Conservation (phyloP, 2,329 filamentous ascomycete genomes). For the Hymenoscyphus fraxineus region DNA sequence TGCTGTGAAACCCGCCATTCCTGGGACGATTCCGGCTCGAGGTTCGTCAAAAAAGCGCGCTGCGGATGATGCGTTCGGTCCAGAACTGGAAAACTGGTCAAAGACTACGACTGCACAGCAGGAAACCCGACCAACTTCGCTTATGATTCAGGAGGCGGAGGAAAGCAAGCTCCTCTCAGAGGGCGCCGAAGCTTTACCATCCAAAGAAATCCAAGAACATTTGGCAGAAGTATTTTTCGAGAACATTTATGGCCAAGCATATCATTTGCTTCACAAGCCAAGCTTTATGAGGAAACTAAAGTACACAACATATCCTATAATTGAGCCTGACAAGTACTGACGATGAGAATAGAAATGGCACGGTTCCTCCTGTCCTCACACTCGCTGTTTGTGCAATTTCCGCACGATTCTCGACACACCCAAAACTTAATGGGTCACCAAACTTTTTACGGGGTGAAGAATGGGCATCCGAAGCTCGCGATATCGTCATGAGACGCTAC, state of each 20-base stretch:
- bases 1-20: constrained; percentile 74
- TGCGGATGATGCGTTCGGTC: constrained; percentile 82
- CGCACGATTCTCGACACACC: constrained; percentile 90
- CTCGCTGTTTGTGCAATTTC: constrained; percentile 94
- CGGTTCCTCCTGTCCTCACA: constrained; percentile 82
- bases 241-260: constrained; percentile 90
- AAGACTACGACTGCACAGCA: constrained; percentile 50
- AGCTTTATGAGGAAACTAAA: constrained; percentile 88
- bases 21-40: constrained; percentile 47
- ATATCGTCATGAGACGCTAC: constrained; percentile 82
- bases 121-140: constrained; percentile 48
- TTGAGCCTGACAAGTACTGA: constrained; percentile 8
- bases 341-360: constrained; percentile 55
- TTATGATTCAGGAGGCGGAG: constrained; percentile 61
- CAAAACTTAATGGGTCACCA: constrained; percentile 65
- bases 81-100: constrained; percentile 79
- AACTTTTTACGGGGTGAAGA: constrained; percentile 86
- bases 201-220: constrained; percentile 87
- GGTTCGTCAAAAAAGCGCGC: constrained; percentile 74
- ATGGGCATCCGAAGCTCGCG: constrained; percentile 83
- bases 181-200: constrained; percentile 76
- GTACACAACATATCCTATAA: constrained; percentile 38
- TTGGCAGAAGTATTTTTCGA: constrained; percentile 94
- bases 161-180: constrained; percentile 77
- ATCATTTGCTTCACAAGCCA: constrained; percentile 91